Percentiles rank a stretch among this genome's conserved stretches.
Evolutionary conservation across 768 basidiomycete species (phyloP).

Genomic region (Suillus subluteus): DNA sequence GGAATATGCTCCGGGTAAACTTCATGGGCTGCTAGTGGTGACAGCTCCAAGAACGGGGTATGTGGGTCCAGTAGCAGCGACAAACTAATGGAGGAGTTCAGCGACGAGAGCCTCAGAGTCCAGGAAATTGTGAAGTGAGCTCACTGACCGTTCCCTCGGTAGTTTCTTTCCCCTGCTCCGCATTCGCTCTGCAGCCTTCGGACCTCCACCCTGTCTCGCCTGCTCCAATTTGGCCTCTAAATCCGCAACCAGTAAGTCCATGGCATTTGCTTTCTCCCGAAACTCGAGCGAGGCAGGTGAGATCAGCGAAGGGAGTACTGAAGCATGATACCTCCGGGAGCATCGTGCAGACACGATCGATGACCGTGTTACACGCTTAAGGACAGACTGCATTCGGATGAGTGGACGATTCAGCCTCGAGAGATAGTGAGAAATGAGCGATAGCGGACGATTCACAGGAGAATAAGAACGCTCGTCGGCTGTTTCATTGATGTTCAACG

Average conservation of each 20-base stretch:
- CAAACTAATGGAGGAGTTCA: constrained; percentile 49
- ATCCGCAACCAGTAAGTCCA: constrained; percentile 71
- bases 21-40: constrained; percentile 82
- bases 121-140: neutral
- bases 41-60: constrained; percentile 90
- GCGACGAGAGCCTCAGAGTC: constrained; percentile 4
- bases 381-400: constrained; percentile 20
- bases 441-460: neutral
- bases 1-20: constrained; percentile 84
- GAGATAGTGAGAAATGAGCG: neutral
- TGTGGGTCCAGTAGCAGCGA: constrained; percentile 78
- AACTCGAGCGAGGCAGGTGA: constrained; percentile 77
- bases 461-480: neutral
- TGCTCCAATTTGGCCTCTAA: constrained; percentile 60
- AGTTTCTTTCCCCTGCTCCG: constrained; percentile 77
- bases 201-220: constrained; percentile 73
- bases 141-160: constrained; percentile 75
- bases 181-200: constrained; percentile 77
- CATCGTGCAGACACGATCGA: constrained; percentile 15
- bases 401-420: neutral
- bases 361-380: constrained; percentile 16
- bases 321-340: constrained; percentile 61
- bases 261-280: constrained; percentile 60
- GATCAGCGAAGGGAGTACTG: constrained; percentile 72
- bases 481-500: neutral